Base-by-base conservation (phyloP, 148 eudicot species). In the Rhododendron simsii region DNA sequence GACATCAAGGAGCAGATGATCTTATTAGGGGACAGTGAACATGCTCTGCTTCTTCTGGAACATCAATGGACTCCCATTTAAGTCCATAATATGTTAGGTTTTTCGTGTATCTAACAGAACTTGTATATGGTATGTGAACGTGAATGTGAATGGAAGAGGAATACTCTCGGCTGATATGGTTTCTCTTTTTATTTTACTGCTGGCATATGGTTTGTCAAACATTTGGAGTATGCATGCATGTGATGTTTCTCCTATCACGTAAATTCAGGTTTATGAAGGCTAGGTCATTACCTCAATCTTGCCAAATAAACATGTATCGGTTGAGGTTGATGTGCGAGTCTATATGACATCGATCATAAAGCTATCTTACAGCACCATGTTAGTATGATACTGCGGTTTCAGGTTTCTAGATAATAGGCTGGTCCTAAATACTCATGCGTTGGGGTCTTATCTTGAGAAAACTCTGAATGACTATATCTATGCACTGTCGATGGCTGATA, bases 41-140 rank as follows among this genome's bases (percentile, higher is more conserved):
- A 28, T 28, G 35, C 76, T 14, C 76, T 14, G 76, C 76, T 71
- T 30, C 15, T 71, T 71, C 39, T 71, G 41, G 39, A 71, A 28
- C 39, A 71, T 71, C 7, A 71, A 33, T 71, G 76, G 59, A 33
- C 33, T 45, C 67, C 35, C 13, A 4, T 14, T 85, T 35, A 61
- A 14, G 41, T 14, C 45, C 23, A 77, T 67, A 23, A 45, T n/a
- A 80, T 53, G n/a, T 44, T 23, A 33, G 55, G 73, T 47, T 33
- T 84, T 35, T 45, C 4, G 16, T 83, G 26, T 73, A 33, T 50
- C 67, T 84, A 74, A 84, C 21, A 2, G 63, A 84, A 81, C 65
- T 87, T 87, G 89, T 84, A 87, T 84, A 87, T 87, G 78, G n/a
- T 47, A 33, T 48, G 30, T 16, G n/a, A n/a, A n/a, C n/a, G n/a